These are phyloP conservation scores for Epichloe baconii DNA, from an alignment of 2,329 filamentous ascomycete genomes.

Conservation along the genomic window DNA sequence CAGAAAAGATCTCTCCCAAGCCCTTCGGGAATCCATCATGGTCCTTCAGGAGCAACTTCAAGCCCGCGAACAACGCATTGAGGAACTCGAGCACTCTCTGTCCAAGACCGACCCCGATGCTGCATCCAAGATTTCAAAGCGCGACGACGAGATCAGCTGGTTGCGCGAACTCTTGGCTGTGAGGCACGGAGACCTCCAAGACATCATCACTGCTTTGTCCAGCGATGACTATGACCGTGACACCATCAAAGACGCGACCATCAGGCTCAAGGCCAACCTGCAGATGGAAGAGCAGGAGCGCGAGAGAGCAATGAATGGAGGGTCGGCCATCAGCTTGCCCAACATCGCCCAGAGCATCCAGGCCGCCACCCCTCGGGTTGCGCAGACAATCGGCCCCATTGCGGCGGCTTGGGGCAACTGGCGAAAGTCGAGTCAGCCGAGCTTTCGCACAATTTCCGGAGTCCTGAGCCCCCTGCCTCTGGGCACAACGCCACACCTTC, in stretches of 20 bases:
- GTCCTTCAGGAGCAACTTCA: conserved; percentile 95
- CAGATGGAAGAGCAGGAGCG: conserved; percentile 98
- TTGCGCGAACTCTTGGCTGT: conserved; percentile 86
- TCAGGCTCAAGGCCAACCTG: conserved; percentile 82
- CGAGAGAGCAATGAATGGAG: conserved; percentile 65
- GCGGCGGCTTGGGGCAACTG: conserved; percentile 96
- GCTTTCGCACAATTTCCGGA: conserved; percentile 35
- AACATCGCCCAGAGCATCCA: conserved; percentile 68
- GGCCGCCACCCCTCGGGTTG: conserved; percentile 64
- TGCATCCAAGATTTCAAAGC: conserved; percentile 71
- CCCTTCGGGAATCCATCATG: conserved; percentile 87
- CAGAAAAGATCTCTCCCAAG: conserved; percentile 86
- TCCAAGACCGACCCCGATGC: conserved; percentile 62
- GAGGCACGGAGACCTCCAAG: conserved; percentile 78
- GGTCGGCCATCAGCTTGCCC: conserved; percentile 53
- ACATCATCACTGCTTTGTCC: conserved; percentile 72
- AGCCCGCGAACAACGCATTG: conserved; percentile 80
- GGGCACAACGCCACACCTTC: conserved; percentile 44
- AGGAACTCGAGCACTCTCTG: conserved; percentile 66
- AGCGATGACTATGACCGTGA: conserved; percentile 64
- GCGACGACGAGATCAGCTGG: conserved; percentile 90
- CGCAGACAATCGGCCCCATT: conserved; percentile 62
- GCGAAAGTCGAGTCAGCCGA: conserved; percentile 55
- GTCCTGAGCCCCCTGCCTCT: conserved; percentile 30
- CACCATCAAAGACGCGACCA: conserved; percentile 76